Percentiles rank a stretch among this genome's conserved stretches.
These are phyloP conservation scores for Carex pumila DNA, from an alignment of 176 grass and related monocot species.

Conservation along the genomic window DNA sequence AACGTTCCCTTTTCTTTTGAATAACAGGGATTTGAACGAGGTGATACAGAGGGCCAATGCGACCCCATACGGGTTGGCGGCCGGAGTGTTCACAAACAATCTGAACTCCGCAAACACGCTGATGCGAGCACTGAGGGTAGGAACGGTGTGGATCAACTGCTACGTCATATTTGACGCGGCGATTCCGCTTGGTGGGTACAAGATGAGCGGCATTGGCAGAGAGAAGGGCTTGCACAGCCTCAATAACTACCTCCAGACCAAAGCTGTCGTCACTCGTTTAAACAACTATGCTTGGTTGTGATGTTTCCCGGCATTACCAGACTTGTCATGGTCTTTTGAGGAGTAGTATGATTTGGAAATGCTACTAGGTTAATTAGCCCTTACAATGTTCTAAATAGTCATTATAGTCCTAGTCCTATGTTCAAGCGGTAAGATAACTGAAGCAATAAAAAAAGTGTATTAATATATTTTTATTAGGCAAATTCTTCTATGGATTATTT, in stretches of 20 bases:
- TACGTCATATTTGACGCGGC: conserved; percentile 70
- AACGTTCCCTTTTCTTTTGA: not conserved
- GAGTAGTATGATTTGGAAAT: not conserved
- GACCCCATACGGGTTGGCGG: conserved; percentile 51
- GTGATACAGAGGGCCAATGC: conserved; percentile 57
- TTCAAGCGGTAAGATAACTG: no score
- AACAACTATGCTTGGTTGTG: conserved; percentile 70
- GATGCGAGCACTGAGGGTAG: conserved; percentile 50
- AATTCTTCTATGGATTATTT: no score
- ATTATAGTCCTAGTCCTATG: no score
- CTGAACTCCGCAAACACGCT: conserved; percentile 56
- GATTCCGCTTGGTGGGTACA: conserved; percentile 77
- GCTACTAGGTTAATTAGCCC: not conserved
- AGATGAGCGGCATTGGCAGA: conserved; percentile 76
- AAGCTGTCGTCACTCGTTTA: conserved; percentile 59
- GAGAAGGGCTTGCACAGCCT: conserved; percentile 71
- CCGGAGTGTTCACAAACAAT: conserved; percentile 67
- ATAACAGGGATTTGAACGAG: conserved; percentile 45
- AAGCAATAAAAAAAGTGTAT: no score
- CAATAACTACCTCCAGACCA: conserved; percentile 74
- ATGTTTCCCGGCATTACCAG: not conserved
- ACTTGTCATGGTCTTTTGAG: not conserved
- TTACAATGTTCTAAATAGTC: no score
- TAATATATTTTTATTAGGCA: no score
- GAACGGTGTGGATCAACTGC: conserved; percentile 71